These are phyloP conservation scores for Oryza meridionalis DNA, from an alignment of 176 grass and related monocot genomes.

Conservation along the genomic window DNA sequence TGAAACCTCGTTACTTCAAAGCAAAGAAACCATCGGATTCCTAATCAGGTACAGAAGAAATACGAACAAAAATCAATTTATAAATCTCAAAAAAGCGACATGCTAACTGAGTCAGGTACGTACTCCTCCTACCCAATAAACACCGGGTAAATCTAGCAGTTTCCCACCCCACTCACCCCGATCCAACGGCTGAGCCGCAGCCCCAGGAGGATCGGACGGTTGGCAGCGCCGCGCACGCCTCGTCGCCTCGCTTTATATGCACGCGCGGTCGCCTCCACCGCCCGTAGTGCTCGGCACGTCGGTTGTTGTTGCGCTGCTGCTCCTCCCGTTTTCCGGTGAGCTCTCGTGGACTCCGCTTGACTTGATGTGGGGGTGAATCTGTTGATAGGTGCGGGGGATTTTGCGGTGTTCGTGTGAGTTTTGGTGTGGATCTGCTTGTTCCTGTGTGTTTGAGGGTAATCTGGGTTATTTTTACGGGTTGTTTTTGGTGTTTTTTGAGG, in stretches of 20 bases:
- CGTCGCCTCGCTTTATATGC: conserved; percentile 35
- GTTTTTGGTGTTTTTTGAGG: not conserved
- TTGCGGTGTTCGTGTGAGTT: not conserved
- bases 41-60: not conserved
- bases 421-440: conserved; percentile 10
- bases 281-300: conserved; percentile 2
- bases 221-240: accelerated
- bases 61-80: not conserved
- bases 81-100: not conserved
- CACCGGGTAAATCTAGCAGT: conserved; percentile 35
- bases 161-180: conserved; percentile 23
- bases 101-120: not conserved
- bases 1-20: conserved; percentile 3
- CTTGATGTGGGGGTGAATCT: not conserved
- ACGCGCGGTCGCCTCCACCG: not conserved
- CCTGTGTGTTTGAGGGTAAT: not conserved
- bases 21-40: conserved; percentile 30
- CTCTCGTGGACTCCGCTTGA: conserved; percentile 45
- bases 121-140: too few species aligned
- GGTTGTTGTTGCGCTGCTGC: not conserved
- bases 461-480: not conserved
- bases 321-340: conserved; percentile 43
- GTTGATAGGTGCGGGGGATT: not conserved
- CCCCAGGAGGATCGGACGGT: conserved; percentile 13
- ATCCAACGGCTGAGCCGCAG: not conserved